phyloP scores from a whole-genome alignment of 129 eudicot species.

The Flaveria ramosissima region DNA sequence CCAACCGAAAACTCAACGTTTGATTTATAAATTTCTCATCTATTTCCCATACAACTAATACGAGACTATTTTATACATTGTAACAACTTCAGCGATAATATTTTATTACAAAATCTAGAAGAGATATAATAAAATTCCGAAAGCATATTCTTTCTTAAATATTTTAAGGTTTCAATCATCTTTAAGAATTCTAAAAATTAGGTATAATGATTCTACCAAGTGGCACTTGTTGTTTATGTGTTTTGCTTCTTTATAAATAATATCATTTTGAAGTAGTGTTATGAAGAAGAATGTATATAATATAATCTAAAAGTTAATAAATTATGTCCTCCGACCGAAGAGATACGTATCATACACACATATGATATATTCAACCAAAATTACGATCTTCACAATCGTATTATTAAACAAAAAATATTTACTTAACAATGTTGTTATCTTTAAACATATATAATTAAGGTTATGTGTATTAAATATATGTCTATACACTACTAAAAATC shows the following conservation, averaged over 20 bases:
- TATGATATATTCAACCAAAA: neutral
- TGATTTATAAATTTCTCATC: no score
- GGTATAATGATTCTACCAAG: conserved; percentile 7
- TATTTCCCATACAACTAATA: no score
- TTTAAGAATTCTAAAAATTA: neutral
- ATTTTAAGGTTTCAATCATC: neutral
- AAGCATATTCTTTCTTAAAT: neutral
- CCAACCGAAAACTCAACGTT: no score
- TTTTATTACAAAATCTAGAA: neutral
- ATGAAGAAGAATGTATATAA: neutral
- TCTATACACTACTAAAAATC: no score
- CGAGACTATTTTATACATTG: no score
- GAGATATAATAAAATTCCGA: neutral
- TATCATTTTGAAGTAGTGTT: neutral
- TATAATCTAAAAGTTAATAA: neutral
- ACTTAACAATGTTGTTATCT: neutral
- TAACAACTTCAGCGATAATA: no score
- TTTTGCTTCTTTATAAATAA: neutral
- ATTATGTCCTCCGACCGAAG: neutral
- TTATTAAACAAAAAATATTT: no score
- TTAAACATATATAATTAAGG: no score
- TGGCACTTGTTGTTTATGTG: neutral
- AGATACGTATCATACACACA: neutral
- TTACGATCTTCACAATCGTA: neutral
- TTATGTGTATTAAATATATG: no score